Evolutionary conservation across 352 stramenopile genomes (phyloP).

Genomic region (Phytophthora pistaciae): DNA sequence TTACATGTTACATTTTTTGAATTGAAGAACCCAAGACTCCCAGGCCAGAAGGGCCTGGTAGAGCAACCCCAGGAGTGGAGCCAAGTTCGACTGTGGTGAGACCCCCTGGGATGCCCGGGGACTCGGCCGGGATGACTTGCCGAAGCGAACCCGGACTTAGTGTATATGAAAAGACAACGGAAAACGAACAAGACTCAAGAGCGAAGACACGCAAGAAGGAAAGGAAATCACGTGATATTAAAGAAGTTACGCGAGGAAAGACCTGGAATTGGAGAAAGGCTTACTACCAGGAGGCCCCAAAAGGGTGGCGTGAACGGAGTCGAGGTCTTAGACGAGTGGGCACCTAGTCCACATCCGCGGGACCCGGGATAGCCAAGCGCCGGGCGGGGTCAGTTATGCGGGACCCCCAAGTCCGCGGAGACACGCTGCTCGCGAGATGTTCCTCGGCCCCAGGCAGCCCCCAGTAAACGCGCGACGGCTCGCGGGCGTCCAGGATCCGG

Average conservation of each 20-base stretch:
- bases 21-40: neutral
- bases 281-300: neutral
- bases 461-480: neutral
- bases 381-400: neutral
- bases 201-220: neutral
- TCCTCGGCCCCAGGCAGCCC: neutral
- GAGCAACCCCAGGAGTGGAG: neutral
- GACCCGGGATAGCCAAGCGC: neutral
- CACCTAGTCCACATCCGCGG: neutral
- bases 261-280: neutral
- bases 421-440: neutral
- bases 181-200: neutral
- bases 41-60: neutral
- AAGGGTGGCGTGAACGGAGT: neutral
- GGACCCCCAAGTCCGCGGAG: neutral
- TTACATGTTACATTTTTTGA: constrained; percentile 1
- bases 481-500: neutral
- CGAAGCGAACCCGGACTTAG: neutral
- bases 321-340: neutral
- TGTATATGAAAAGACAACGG: too few species aligned
- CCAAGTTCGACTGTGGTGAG: neutral
- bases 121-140: neutral
- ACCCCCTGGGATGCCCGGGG: neutral
- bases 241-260: neutral
- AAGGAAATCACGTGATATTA: neutral